Percentiles rank a stretch among this genome's conserved stretches.
phyloP scores from a whole-genome alignment of 2,329 filamentous ascomycete genomes.

The Dactylellina haptotyla region DNA sequence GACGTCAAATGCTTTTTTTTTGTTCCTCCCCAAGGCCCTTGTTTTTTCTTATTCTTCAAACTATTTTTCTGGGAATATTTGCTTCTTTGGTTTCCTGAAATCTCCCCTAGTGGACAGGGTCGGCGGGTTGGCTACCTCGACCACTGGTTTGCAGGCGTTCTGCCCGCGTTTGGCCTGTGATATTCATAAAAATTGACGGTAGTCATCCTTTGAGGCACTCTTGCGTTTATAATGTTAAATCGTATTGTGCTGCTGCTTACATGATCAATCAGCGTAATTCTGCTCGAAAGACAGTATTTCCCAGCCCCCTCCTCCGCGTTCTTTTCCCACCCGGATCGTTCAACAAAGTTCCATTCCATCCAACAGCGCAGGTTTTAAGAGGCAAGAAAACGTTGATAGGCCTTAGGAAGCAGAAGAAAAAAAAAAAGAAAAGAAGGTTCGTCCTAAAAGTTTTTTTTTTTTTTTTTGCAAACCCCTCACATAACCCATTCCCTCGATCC shows the following conservation, averaged over 20 bases:
- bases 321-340: slow-evolving; percentile 34
- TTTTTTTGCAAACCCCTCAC: slow-evolving; percentile 8
- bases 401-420: slow-evolving; percentile 17
- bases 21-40: neutral
- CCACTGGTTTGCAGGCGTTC: neutral
- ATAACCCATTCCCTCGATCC: slow-evolving; percentile 4
- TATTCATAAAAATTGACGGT: slow-evolving; percentile 18
- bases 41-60: slow-evolving; percentile 6
- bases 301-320: slow-evolving; percentile 51
- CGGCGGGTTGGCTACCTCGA: neutral
- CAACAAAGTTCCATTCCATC: slow-evolving; percentile 33
- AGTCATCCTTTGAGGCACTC: slow-evolving; percentile 34
- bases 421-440: slow-evolving; percentile 45
- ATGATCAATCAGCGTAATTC: slow-evolving; percentile 46
- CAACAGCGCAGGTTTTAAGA: slow-evolving; percentile 23
- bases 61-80: slow-evolving; percentile 23
- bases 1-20: slow-evolving; percentile 46
- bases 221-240: slow-evolving; percentile 49
- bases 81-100: slow-evolving; percentile 31
- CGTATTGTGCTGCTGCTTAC: slow-evolving; percentile 53
- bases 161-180: slow-evolving; percentile 49
- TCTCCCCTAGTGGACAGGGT: slow-evolving; percentile 7
- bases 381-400: slow-evolving; percentile 7
- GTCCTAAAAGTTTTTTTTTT: slow-evolving; percentile 35
- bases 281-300: slow-evolving; percentile 52